Percentiles rank a stretch among this genome's conserved stretches.
Evolutionary conservation across 208 protist genomes (phyloP).

Genomic region (Acanthamoeba culbertsoni): DNA sequence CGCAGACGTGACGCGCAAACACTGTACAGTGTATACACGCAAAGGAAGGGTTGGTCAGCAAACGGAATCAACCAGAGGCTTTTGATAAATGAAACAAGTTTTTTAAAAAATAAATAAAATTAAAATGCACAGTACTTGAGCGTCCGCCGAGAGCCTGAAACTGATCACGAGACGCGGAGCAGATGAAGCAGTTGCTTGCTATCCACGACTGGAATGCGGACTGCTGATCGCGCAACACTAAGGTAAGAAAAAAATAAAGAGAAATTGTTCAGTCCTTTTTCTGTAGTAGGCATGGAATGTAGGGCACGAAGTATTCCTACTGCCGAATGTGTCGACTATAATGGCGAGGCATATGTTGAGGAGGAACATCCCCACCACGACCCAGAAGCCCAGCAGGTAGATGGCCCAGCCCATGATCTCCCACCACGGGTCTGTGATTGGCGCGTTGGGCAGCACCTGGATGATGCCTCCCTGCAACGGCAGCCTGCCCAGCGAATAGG

Average conservation of each 20-base stretch:
- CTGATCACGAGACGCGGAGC: not conserved
- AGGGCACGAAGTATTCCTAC: not conserved
- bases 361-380: slow-evolving; percentile 54
- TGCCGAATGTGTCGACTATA: slow-evolving; percentile 54
- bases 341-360: slow-evolving; percentile 56
- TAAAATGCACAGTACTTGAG: slow-evolving; percentile 23
- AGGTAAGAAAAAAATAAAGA: not conserved
- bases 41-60: not conserved
- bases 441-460: slow-evolving; percentile 22
- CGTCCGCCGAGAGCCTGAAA: slow-evolving; percentile 43
- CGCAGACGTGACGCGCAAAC: slow-evolving; percentile 7
- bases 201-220: not conserved
- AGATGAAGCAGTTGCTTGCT: slow-evolving; percentile 48
- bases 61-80: not conserved
- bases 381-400: slow-evolving; percentile 51
- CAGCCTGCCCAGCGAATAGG: not conserved
- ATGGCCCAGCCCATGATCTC: slow-evolving; percentile 17
- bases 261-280: too few species aligned
- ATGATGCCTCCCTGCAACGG: slow-evolving; percentile 33
- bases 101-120: too few species aligned
- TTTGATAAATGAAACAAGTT: too few species aligned
- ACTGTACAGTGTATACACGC: not conserved
- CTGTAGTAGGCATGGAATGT: not conserved
- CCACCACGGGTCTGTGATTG: slow-evolving; percentile 17
- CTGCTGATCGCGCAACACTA: slow-evolving; percentile 11